Evolutionary conservation across 805 yeast genomes (phyloP), one percentile per base, ranked within the genome.

Genomic region (Candida saitoana): DNA sequence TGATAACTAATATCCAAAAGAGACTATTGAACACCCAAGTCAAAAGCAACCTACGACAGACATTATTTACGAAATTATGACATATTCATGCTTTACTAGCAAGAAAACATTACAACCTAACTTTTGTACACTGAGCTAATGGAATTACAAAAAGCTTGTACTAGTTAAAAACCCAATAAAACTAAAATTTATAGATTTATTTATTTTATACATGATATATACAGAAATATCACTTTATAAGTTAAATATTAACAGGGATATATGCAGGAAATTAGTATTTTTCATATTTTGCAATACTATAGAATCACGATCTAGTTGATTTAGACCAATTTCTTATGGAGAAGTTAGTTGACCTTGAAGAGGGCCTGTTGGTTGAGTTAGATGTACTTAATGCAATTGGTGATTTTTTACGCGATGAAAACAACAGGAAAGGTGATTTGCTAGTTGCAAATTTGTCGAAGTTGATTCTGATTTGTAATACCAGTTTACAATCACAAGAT

Each of bases 401-500:
- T 5, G 52, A 54, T 30, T 29, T 41, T 20, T 43, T 62, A 12
- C 48, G 67, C 14, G 55, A 56, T 18, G 52, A 52, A 12, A 39
- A 20, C 3, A 43, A 37, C n/a, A 41, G 69, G 25, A 30, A 42
- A 18, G 34, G 49, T 14, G 33, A 19, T 5, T 12, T 36, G 6
- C 17, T 40, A 8, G 18, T 22, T 12, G 15, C 16, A 5, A 39
- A 34, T 11, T 29, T 45, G 18, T 30, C 42, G 2, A 7, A 29
- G 3, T 22, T 45, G 27, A 6, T 40, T 12, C 25, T 31, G 15
- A 12, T 39, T 15, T 15, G 30, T 5, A 36, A 22, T 7, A 6
- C n/a, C 4, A 36, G 16, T 16, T 14, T 22, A 5, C n/a, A 24
- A 22, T 24, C 6, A 19, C 12, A 36, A 24, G 20, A 5, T 24